Conservation (phyloP, 2,329 filamentous ascomycete species). For the Torrubiella hemipterigena region DNA sequence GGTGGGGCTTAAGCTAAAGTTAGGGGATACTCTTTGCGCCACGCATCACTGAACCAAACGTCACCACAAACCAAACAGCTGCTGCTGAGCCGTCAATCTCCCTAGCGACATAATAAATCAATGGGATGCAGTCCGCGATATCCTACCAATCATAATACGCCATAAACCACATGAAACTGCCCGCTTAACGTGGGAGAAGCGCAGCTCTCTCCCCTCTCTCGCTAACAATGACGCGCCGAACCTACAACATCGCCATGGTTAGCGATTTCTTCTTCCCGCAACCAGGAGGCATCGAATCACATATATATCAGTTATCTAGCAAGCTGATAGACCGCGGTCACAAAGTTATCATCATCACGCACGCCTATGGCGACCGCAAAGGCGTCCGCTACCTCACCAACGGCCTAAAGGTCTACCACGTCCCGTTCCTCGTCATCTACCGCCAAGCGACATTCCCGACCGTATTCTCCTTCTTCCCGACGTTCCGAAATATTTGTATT, state of each 20-base stretch:
- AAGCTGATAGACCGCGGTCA: slow-evolving; percentile 96
- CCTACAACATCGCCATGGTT: slow-evolving; percentile 75
- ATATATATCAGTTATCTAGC: slow-evolving; percentile 94
- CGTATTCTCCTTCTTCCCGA: slow-evolving; percentile 95
- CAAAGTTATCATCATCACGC: slow-evolving; percentile 96
- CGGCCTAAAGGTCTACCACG: slow-evolving; percentile 94
- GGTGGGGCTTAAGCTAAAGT: no score
- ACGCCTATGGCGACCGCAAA: slow-evolving; percentile 82
- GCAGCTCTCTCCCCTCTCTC: slow-evolving; percentile 7
- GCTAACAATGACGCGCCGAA: slow-evolving; percentile 37
- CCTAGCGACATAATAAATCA: no score
- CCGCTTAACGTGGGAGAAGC: no score
- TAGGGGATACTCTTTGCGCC: no score
- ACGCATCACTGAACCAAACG: no score
- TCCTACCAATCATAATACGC: no score
- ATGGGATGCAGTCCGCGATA: no score
- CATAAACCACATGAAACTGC: no score
- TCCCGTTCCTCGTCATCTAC: slow-evolving; percentile 93
- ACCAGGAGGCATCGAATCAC: slow-evolving; percentile 90
- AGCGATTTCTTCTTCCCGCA: slow-evolving; percentile 99
- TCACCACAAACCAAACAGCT: no score
- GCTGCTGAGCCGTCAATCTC: no score
- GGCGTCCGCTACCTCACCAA: slow-evolving; percentile 94
- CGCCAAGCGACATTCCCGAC: slow-evolving; percentile 89
- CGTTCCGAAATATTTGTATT: slow-evolving; percentile 94